Conservation (phyloP, 179 eudicot species). For the Camellia oleifera region DNA sequence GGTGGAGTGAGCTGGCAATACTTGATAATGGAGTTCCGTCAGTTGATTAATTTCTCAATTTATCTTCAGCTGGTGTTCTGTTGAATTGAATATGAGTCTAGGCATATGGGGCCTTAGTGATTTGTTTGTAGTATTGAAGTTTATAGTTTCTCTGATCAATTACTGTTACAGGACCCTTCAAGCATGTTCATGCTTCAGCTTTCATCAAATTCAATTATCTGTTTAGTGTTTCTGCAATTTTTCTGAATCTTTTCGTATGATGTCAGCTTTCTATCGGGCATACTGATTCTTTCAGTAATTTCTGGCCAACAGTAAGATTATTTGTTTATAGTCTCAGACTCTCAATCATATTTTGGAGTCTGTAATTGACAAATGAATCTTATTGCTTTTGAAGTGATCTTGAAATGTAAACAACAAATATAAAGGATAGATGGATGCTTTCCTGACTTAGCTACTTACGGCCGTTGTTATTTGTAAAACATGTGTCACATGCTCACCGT, state of each 20-base stretch:
- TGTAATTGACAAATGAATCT: background rate
- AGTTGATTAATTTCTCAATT: background rate
- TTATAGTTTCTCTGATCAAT: background rate
- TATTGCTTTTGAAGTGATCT: background rate
- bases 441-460: background rate
- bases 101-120: background rate
- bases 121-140: background rate
- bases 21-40: background rate
- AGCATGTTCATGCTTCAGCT: background rate
- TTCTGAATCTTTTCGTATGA: background rate
- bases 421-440: background rate
- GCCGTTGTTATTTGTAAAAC: background rate
- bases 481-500: background rate
- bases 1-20: background rate
- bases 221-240: background rate
- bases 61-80: background rate
- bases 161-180: too few relatives aligned
- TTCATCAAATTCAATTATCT: conserved; percentile 1
- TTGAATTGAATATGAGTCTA: background rate
- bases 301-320: background rate
- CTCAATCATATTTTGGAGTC: background rate
- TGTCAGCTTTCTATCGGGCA: background rate
- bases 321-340: background rate
- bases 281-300: background rate
- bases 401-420: background rate